These are phyloP conservation scores for Lodderomyces jiufengensis DNA, from an alignment of 1,139 yeast species.

Conservation along the genomic window DNA sequence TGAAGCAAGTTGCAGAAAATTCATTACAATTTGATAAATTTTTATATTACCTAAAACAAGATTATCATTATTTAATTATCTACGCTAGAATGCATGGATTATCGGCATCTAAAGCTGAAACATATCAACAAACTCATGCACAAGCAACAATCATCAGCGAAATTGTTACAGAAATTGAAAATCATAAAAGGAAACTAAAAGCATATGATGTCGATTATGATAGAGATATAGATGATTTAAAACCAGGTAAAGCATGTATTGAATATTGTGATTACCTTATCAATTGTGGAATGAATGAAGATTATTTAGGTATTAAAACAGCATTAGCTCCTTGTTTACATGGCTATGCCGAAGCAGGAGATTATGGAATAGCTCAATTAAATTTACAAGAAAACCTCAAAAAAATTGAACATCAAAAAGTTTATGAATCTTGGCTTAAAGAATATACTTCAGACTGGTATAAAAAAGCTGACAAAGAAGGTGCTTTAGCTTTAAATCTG, in stretches of 20 bases:
- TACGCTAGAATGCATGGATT: slow-evolving; percentile 68
- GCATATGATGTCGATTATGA: slow-evolving; percentile 45
- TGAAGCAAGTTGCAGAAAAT: slow-evolving; percentile 49
- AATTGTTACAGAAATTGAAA: slow-evolving; percentile 53
- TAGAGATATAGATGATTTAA: slow-evolving; percentile 41
- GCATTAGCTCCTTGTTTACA: slow-evolving; percentile 76
- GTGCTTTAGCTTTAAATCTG: slow-evolving; percentile 45
- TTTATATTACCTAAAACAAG: slow-evolving; percentile 63
- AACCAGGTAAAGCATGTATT: slow-evolving; percentile 54
- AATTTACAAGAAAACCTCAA: neutral
- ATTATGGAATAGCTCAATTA: slow-evolving; percentile 18
- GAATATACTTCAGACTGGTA: slow-evolving; percentile 62
- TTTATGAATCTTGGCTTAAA: slow-evolving; percentile 56
- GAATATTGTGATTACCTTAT: slow-evolving; percentile 60
- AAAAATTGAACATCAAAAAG: neutral
- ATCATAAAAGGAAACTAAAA: slow-evolving; percentile 52
- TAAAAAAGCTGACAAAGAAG: slow-evolving; percentile 47
- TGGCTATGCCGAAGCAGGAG: slow-evolving; percentile 62
- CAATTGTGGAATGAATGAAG: slow-evolving; percentile 48
- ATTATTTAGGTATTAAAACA: slow-evolving; percentile 62
- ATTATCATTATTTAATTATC: slow-evolving; percentile 63
- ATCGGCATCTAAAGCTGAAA: slow-evolving; percentile 63
- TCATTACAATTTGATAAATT: slow-evolving; percentile 50
- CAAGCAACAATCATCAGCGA: slow-evolving; percentile 51
- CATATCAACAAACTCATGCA: slow-evolving; percentile 46